A percentile compares a stretch with the other conserved stretches of the same genome.
Conservation (phyloP, 805 yeast genomes). For the Candida awuae region DNA sequence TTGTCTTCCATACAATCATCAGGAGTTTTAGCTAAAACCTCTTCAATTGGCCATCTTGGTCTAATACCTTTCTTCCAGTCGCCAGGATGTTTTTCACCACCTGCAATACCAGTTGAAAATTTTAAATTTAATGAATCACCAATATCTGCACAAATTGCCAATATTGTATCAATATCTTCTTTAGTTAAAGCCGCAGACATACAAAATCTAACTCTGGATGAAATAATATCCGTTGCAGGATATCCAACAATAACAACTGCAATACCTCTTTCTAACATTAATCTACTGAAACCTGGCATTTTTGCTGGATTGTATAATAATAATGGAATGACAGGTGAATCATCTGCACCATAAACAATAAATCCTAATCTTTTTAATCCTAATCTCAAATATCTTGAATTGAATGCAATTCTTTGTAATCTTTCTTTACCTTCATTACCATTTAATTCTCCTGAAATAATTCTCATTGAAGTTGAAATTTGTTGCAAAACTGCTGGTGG, state of each 20-base stretch:
- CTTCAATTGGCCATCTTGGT: conserved; percentile 75
- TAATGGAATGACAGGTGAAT: conserved; percentile 91
- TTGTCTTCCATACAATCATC: conserved; percentile 41
- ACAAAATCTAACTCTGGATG: conserved; percentile 89
- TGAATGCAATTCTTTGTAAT: conserved; percentile 88
- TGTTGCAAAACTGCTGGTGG: conserved; percentile 92
- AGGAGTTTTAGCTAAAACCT: conserved; percentile 65
- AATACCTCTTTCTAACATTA: conserved; percentile 67
- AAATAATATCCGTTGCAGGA: conserved; percentile 91
- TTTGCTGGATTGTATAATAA: conserved; percentile 84
- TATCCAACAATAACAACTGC: conserved; percentile 97
- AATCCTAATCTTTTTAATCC: conserved; percentile 91
- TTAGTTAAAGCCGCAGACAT: conserved; percentile 87
- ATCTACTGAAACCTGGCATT: conserved; percentile 86
- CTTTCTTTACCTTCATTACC: conserved; percentile 94
- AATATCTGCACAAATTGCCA: conserved; percentile 62
- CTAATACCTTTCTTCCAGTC: conserved; percentile 42
- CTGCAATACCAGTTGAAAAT: conserved; percentile 69
- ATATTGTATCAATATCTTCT: conserved; percentile 79
- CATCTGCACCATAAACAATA: conserved; percentile 90
- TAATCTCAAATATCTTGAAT: conserved; percentile 83
- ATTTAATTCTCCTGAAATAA: conserved; percentile 71
- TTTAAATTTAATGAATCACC: conserved; percentile 74
- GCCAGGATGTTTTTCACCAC: conserved; percentile 49
- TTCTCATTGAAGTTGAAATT: conserved; percentile 68